Conservation (phyloP, 2,329 filamentous ascomycete genomes). For the Verticillium klebahnii region DNA sequence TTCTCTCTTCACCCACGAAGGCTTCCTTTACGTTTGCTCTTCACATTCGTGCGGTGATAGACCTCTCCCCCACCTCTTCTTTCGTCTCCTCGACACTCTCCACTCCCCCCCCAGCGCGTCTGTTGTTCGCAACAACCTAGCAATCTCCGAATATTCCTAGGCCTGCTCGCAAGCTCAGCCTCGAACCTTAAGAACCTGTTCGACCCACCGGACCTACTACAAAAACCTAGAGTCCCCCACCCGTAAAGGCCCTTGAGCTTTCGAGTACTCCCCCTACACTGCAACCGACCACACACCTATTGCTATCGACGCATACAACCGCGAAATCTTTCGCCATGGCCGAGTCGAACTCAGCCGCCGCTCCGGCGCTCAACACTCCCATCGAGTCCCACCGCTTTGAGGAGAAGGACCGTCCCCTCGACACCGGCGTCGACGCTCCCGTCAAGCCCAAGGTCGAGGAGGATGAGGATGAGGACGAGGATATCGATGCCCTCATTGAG, state of each 20-base stretch:
- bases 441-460: constrained; percentile 46
- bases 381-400: constrained; percentile 62
- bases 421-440: constrained; percentile 14
- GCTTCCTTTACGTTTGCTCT: constrained; percentile 14
- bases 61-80: constrained; percentile 7
- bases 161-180: neutral
- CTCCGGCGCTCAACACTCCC: constrained; percentile 57
- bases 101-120: constrained; percentile 11
- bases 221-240: neutral
- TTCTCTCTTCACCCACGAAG: constrained; percentile 18
- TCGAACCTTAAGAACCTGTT: neutral
- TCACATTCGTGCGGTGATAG: constrained; percentile 15
- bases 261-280: neutral
- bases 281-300: neutral
- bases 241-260: neutral
- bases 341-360: constrained; percentile 46
- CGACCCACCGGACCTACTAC: constrained; percentile 2
- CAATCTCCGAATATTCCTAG: constrained; percentile 13
- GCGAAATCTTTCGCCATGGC: constrained; percentile 37
- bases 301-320: neutral
- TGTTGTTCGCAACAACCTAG: constrained; percentile 2
- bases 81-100: constrained; percentile 7
- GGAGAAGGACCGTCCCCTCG: constrained; percentile 50
- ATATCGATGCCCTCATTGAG: constrained; percentile 82
- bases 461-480: constrained; percentile 70